Base-by-base conservation (phyloP, 2,329 filamentous ascomycete species). In the Phialophora macrospora region DNA sequence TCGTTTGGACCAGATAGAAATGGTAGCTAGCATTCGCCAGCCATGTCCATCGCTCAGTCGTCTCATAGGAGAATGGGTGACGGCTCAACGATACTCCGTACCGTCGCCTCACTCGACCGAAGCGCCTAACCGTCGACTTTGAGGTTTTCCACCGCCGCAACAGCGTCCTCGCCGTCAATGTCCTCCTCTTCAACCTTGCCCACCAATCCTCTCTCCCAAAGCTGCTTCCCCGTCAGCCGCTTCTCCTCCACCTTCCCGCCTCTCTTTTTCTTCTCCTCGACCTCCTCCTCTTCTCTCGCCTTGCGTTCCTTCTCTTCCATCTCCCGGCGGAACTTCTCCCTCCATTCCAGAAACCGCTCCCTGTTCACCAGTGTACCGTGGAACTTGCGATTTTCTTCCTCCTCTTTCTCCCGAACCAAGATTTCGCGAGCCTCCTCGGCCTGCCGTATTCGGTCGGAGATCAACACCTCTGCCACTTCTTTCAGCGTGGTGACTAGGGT, bases 361-460 rank as follows among this genome's bases (percentile, higher is more conserved):
- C 87, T 84, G n/a, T 88, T 98, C 22, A 99, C 95, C 34, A 88
- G 84, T 41, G 92, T 92, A 64, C 95, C 95, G 76, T 96, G 91
- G 78, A 99, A 99, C 79, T 97, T 98, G 73, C 90, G 88, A 77
- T 99, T 99, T 82, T 99, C 95, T 77, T 95, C 93, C 68, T 90
- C 88, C 80, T 99, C 95, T 0, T 74, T 83, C 73, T 87, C 84
- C 7, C 84, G 85, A 1, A 83, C 78, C 67, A 82, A 84, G 57
- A 82, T 75, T 56, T 88, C 86, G 58, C 78, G 80, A 58, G 80
- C 72, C 1, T 82, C 84, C 71, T 86, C 80, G 17, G 83, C 85
- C 8, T 83, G 90, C 64, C 87, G 86, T 74, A 88, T 87, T 54
- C 95, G 88, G 68, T 92, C 88, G 17, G 84, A 79, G 71, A 98